Evolutionary conservation across 2,329 filamentous ascomycete species (phyloP), one percentile per base, ranked within the genome.

Genomic region (Venturia asperata): DNA sequence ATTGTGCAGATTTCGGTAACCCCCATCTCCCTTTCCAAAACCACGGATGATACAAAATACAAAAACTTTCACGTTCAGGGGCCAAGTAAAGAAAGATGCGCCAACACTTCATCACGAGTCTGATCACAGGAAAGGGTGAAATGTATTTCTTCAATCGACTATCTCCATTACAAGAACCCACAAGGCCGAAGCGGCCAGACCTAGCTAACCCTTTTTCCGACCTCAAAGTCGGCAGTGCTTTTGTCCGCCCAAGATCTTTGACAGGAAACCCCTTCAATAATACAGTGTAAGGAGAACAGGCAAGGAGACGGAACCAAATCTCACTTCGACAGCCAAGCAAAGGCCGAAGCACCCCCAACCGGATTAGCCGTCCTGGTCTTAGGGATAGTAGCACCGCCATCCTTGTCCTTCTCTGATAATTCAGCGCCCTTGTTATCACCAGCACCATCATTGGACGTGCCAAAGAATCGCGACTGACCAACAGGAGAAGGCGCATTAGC

Each of bases 321-420:
- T 58, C 52, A 65, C 27, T 65, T 65, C 11, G 64, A 49, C 80
- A 97, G 87, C 92, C 92, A 97, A 15, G 90, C 88, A 78, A 97
- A 97, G 2, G 93, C 93, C 66, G 91, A 94, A 17, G 90, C 93
- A n/a, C 90, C 90, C 10, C 93, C 93, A 21, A 96, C 85, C 0
- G 94, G 93, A 72, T 97, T 97, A 41, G 85, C 81, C 7, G 85
- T 82, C 65, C 86, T 83, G 19, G 84, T 78, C 70, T 82, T 82
- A 56, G 70, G 72, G 61, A 69, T 78, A 75, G 65, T 74, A 65
- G 66, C 68, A 27, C 72, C 65, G 67, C 76, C 76, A 70, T 74
- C 74, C 67, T 77, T 78, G 63, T 70, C 74, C 70, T 71, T 64
- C 67, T 73, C 73, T 55, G 74, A 72, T 4, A 71, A 68, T 61